Conservation (phyloP, 768 basidiomycete species). For the Amanita polypyramis region DNA sequence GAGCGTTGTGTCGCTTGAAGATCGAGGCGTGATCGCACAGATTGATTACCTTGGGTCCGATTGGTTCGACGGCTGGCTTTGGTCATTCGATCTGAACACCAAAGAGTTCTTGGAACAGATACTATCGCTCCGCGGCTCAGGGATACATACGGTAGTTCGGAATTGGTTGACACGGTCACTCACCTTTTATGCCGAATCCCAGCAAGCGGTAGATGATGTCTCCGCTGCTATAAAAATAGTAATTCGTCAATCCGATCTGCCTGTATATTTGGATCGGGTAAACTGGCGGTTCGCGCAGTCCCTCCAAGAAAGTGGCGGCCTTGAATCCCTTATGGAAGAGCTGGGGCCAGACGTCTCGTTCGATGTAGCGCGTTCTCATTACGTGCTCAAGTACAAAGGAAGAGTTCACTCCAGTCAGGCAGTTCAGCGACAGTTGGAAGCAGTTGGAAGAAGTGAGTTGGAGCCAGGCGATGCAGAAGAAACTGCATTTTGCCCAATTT, state of each 20-base stretch:
- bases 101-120: neutral
- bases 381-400: neutral
- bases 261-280: neutral
- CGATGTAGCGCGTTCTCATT: neutral
- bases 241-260: neutral
- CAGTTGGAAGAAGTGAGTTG: neutral
- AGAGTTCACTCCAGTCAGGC: neutral
- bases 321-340: neutral
- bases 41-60: neutral
- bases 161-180: neutral
- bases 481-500: conserved; percentile 36
- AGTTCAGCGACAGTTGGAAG: neutral
- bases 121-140: neutral
- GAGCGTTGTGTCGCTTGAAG: neutral
- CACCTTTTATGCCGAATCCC: neutral
- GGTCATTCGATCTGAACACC: neutral
- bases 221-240: neutral
- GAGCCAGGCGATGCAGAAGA: neutral
- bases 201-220: neutral
- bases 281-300: neutral
- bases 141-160: neutral
- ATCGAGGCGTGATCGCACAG: neutral
- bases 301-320: neutral
- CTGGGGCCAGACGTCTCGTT: neutral
- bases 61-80: conserved; percentile 1